A percentile compares a stretch with the other conserved stretches of the same genome.
These are phyloP conservation scores for Verticillium alfalfae DNA, from an alignment of 2,329 filamentous ascomycete genomes.

Conservation along the genomic window DNA sequence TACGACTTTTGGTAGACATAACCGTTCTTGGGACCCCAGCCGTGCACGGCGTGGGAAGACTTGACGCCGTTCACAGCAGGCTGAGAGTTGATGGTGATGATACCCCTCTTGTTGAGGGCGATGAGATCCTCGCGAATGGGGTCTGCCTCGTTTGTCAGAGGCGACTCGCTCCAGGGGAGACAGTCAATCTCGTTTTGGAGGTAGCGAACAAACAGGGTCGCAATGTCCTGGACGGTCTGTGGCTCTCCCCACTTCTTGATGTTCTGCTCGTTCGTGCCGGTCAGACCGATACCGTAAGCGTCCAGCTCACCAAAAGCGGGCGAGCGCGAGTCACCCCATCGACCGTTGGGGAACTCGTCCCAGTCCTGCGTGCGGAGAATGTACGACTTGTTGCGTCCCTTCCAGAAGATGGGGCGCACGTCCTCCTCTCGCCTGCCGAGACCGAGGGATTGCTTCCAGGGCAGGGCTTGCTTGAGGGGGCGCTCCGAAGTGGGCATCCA, in stretches of 20 bases:
- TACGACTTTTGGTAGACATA: constrained; percentile 99
- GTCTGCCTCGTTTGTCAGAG: constrained; percentile 78
- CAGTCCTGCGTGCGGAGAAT: constrained; percentile 93
- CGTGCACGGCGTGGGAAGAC: constrained; percentile 79
- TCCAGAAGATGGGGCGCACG: constrained; percentile 97
- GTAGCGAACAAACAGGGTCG: constrained; percentile 79
- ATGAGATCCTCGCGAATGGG: constrained; percentile 72
- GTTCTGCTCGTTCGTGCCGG: constrained; percentile 93
- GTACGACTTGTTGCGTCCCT: constrained; percentile 93
- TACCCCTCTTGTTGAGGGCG: constrained; percentile 75
- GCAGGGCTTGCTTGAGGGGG: constrained; percentile 82
- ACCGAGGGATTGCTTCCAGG: constrained; percentile 92
- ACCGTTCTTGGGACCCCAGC: constrained; percentile 91
- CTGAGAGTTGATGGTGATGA: constrained; percentile 96
- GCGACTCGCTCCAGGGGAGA: constrained; percentile 89
- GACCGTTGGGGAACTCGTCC: constrained; percentile 98
- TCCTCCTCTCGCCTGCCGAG: constrained; percentile 87
- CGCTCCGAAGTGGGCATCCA: constrained; percentile 73
- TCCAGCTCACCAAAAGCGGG: constrained; percentile 95
- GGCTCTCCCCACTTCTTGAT: constrained; percentile 92
- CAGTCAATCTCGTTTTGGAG: constrained; percentile 74
- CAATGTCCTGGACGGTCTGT: constrained; percentile 70
- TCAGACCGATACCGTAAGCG: constrained; percentile 87
- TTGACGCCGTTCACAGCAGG: constrained; percentile 88
- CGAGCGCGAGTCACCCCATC: constrained; percentile 95